Percentiles rank a stretch among this genome's conserved stretches.
These are phyloP conservation scores for Colletotrichum shisoi DNA, from an alignment of 2,329 filamentous ascomycete genomes.

Conservation along the genomic window DNA sequence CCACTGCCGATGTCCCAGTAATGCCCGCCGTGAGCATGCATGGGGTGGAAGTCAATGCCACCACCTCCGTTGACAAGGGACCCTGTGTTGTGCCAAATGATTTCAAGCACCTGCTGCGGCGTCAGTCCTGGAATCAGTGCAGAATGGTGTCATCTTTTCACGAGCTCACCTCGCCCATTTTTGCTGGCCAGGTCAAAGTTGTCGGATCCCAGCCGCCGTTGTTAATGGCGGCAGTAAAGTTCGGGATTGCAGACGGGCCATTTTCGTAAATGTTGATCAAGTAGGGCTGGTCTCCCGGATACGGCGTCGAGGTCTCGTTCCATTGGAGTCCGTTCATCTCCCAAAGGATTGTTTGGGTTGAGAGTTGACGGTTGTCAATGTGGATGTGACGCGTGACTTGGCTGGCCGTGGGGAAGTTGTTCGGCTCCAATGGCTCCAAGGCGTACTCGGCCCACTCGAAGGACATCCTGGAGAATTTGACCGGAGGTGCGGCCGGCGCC, in stretches of 20 bases:
- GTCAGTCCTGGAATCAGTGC: constrained; percentile 44
- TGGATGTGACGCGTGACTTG: constrained; percentile 61
- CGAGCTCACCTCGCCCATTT: constrained; percentile 62
- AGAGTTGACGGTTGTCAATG: constrained; percentile 47
- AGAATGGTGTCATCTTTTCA: constrained; percentile 53
- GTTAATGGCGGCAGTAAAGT: constrained; percentile 59
- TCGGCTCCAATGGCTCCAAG: constrained; percentile 49
- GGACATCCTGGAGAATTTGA: constrained; percentile 49
- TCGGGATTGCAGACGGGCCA: constrained; percentile 55
- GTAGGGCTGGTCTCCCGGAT: constrained; percentile 50
- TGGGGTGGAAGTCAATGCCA: constrained; percentile 59
- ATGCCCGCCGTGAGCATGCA: constrained; percentile 64
- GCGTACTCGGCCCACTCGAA: constrained; percentile 57
- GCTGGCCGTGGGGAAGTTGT: constrained; percentile 50
- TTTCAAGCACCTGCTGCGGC: constrained; percentile 21
- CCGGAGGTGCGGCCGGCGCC: constrained; percentile 36
- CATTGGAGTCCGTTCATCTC: constrained; percentile 55
- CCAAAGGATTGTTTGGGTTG: constrained; percentile 16
- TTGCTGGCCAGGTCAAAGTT: constrained; percentile 60
- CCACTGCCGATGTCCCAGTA: constrained; percentile 63
- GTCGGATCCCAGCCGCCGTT: constrained; percentile 64
- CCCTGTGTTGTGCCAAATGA: constrained; percentile 33
- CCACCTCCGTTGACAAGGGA: constrained; percentile 47
- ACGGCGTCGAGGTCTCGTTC: constrained; percentile 47
- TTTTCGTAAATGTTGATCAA: constrained; percentile 61